These are phyloP conservation scores for Penicillium antarcticum DNA, from an alignment of 495 filamentous ascomycete genomes.

Conservation along the genomic window DNA sequence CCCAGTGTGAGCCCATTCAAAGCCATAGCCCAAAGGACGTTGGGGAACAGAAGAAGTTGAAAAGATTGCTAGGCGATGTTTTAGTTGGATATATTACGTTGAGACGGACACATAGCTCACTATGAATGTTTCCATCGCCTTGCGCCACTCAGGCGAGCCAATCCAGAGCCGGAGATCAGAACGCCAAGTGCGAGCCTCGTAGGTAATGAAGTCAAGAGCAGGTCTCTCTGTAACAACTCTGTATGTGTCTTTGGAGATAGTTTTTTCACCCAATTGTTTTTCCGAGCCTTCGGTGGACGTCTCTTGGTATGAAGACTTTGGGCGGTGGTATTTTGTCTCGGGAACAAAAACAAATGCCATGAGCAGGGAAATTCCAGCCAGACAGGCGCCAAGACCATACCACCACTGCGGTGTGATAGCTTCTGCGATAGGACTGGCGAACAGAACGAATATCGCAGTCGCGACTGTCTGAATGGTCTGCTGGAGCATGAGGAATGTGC, in stretches of 20 bases:
- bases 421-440: conserved; percentile 32
- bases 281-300: background rate
- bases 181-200: conserved; percentile 19
- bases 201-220: conserved; percentile 22
- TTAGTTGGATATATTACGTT: too few species aligned
- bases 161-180: conserved; percentile 29
- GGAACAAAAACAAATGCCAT: conserved; percentile 66
- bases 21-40: conserved; percentile 36
- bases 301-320: conserved; percentile 20
- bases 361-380: conserved; percentile 36
- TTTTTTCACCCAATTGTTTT: too few species aligned
- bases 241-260: too few species aligned
- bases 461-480: conserved; percentile 26
- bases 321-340: conserved; percentile 57
- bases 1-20: conserved; percentile 37
- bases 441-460: conserved; percentile 26
- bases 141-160: conserved; percentile 25
- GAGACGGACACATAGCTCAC: conserved; percentile 13
- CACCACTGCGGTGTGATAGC: conserved; percentile 33
- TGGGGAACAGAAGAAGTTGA: conserved; percentile 31
- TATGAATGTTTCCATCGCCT: conserved; percentile 17
- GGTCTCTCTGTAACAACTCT: conserved; percentile 14
- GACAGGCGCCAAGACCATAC: conserved; percentile 32
- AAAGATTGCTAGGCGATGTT: conserved; percentile 7
- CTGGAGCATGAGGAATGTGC: conserved; percentile 32